Conservation (phyloP, 495 filamentous ascomycete species). For the Rhypophila decipiens region DNA sequence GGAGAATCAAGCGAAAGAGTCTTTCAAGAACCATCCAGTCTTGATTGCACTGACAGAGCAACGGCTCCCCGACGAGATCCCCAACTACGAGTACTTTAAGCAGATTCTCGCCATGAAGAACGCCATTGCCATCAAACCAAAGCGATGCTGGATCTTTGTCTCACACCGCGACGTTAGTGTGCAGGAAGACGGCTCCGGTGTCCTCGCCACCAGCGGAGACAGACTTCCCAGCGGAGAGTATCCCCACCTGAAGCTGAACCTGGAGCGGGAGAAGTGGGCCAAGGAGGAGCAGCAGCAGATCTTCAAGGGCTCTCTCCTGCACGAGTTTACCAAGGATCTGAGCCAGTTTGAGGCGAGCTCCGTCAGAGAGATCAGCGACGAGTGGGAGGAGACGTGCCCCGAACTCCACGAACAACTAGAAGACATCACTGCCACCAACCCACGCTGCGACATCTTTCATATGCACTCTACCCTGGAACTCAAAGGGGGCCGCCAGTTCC, state of each 20-base stretch:
- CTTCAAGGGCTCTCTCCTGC: constrained; percentile 31
- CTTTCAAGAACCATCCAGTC: constrained; percentile 48
- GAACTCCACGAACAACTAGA: constrained; percentile 37
- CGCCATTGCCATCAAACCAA: constrained; percentile 34
- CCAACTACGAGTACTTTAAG: constrained; percentile 46
- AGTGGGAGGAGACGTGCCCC: constrained; percentile 38
- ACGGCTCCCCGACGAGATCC: constrained; percentile 38
- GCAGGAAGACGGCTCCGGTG: constrained; percentile 25
- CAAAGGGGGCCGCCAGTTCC: constrained; percentile 38
- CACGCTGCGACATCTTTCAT: constrained; percentile 46
- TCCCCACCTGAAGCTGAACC: constrained; percentile 38
- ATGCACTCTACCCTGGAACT: constrained; percentile 43
- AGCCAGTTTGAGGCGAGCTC: constrained; percentile 37
- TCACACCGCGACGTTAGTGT: constrained; percentile 33
- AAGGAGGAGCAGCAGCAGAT: constrained; percentile 27
- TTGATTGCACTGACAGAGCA: constrained; percentile 45
- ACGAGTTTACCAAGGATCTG: constrained; percentile 41
- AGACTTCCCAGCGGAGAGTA: constrained; percentile 34
- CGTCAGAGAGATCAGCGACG: constrained; percentile 30
- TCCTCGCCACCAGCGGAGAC: constrained; percentile 25
- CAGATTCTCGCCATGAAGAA: constrained; percentile 35
- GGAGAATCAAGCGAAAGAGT: constrained; percentile 31
- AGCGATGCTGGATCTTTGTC: constrained; percentile 40
- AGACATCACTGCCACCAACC: constrained; percentile 23
- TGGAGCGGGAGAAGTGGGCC: constrained; percentile 33